Evolutionary conservation across 805 yeast genomes (phyloP).

Genomic region (Yueomyces sp.): DNA sequence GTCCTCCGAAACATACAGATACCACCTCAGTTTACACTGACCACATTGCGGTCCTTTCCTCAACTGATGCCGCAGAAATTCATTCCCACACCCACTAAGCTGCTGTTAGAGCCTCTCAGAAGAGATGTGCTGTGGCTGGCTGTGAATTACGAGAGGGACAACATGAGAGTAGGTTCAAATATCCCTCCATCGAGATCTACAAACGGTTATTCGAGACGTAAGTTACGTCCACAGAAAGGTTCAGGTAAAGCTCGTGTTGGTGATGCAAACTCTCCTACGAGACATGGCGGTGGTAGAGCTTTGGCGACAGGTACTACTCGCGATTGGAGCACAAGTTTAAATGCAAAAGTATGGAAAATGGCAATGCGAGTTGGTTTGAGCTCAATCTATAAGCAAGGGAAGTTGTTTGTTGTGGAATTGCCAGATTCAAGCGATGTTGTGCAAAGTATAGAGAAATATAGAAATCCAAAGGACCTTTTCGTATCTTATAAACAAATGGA

Average conservation of each 20-base stretch:
- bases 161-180: conserved; percentile 76
- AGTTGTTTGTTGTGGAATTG: conserved; percentile 45
- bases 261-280: conserved; percentile 86
- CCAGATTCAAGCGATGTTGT: neutral
- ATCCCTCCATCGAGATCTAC: conserved; percentile 80
- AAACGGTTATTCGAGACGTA: conserved; percentile 71
- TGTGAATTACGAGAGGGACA: conserved; percentile 82
- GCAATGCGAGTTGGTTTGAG: conserved; percentile 79
- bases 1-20: conserved; percentile 9
- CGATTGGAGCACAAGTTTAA: conserved; percentile 71
- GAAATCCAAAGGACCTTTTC: conserved; percentile 6
- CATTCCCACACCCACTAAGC: conserved; percentile 61
- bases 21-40: conserved; percentile 63
- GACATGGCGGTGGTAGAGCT: conserved; percentile 83
- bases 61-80: conserved; percentile 73
- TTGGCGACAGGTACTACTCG: conserved; percentile 84
- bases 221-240: conserved; percentile 83
- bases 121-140: conserved; percentile 92
- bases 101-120: conserved; percentile 65
- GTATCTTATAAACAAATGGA: conserved; percentile 29
- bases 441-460: neutral
- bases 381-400: conserved; percentile 65
- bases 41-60: conserved; percentile 76
- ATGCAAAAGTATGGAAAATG: conserved; percentile 52
- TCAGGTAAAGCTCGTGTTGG: conserved; percentile 93